These are phyloP conservation scores for Plasmopara muralis DNA, from an alignment of 352 stramenopile genomes.

Conservation along the genomic window DNA sequence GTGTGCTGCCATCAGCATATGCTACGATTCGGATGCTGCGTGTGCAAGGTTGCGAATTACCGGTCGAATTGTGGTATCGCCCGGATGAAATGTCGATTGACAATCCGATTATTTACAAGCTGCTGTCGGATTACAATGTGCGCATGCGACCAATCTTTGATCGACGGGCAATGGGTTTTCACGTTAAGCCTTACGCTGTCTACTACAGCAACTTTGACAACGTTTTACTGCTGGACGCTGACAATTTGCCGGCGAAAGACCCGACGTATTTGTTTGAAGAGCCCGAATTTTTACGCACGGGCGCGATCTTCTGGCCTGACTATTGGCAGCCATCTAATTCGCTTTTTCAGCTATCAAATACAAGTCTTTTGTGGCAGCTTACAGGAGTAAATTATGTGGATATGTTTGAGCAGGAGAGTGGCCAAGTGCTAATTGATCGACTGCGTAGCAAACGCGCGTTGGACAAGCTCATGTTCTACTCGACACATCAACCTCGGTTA, in stretches of 20 bases:
- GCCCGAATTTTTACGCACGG: conserved; percentile 59
- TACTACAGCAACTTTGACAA: conserved; percentile 87
- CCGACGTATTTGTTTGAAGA: conserved; percentile 82
- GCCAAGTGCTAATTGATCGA: conserved; percentile 79
- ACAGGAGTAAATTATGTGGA: conserved; percentile 64
- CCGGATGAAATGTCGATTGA: conserved; percentile 82
- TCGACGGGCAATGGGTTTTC: conserved; percentile 59
- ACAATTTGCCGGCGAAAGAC: conserved; percentile 77
- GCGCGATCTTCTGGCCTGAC: conserved; percentile 83
- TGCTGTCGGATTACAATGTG: conserved; percentile 67
- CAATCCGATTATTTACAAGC: conserved; percentile 65
- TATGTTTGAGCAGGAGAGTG: conserved; percentile 84
- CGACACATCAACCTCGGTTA: conserved; percentile 56
- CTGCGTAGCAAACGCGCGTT: conserved; percentile 65
- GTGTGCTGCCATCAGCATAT: conserved; percentile 68
- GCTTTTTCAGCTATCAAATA: conserved; percentile 72
- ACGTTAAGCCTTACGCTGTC: conserved; percentile 79
- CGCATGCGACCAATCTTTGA: conserved; percentile 79
- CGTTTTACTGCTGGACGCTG: conserved; percentile 70
- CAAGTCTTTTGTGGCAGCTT: conserved; percentile 70
- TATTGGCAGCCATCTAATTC: conserved; percentile 80
- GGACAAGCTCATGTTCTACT: conserved; percentile 86
- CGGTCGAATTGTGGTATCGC: conserved; percentile 81
- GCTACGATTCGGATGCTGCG: conserved; percentile 73
- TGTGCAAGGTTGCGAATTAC: conserved; percentile 65